These are phyloP conservation scores for Hypoxylon fuscum DNA, from an alignment of 495 filamentous ascomycete genomes.

Conservation along the genomic window DNA sequence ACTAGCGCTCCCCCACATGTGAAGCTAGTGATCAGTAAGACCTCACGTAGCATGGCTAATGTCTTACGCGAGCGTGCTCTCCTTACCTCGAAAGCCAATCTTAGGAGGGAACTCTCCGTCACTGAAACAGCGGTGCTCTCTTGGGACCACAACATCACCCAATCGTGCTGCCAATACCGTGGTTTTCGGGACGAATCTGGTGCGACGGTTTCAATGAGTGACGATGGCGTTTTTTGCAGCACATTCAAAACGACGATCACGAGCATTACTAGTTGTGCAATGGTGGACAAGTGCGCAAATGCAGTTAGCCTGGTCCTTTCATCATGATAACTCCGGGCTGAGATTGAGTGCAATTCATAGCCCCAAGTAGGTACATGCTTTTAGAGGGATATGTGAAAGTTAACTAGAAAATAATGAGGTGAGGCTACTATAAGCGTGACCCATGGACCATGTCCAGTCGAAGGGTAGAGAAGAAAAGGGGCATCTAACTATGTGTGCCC, in stretches of 20 bases:
- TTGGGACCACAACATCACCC: slow-evolving; percentile 2
- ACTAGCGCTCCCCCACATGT: not conserved
- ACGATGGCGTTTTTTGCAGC: slow-evolving; percentile 18
- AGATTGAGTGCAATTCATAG: not conserved
- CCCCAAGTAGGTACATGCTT: not conserved
- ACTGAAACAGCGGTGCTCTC: slow-evolving; percentile 26
- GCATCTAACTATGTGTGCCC: too few relatives aligned
- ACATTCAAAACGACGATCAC: slow-evolving; percentile 5
- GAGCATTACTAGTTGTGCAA: slow-evolving; percentile 12
- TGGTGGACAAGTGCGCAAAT: slow-evolving; percentile 7
- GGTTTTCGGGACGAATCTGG: slow-evolving; percentile 38
- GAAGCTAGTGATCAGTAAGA: slow-evolving; percentile 11
- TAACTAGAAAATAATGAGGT: too few relatives aligned
- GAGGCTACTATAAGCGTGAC: too few relatives aligned
- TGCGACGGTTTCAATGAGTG: slow-evolving; percentile 33
- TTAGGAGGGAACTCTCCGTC: not conserved
- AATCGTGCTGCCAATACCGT: slow-evolving; percentile 18
- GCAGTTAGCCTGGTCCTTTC: slow-evolving; percentile 24
- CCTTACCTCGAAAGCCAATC: slow-evolving; percentile 7
- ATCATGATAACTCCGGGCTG: slow-evolving; percentile 3
- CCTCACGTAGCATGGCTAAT: slow-evolving; percentile 17
- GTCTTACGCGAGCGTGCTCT: slow-evolving; percentile 22
- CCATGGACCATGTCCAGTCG: too few relatives aligned
- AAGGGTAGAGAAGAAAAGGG: too few relatives aligned
- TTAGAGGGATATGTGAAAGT: slow-evolving; percentile 1